A percentile compares a stretch with the other conserved stretches of the same genome.
Conservation (phyloP, 192 early-diverging fungal species). For the Backusella mclennaniae region DNA sequence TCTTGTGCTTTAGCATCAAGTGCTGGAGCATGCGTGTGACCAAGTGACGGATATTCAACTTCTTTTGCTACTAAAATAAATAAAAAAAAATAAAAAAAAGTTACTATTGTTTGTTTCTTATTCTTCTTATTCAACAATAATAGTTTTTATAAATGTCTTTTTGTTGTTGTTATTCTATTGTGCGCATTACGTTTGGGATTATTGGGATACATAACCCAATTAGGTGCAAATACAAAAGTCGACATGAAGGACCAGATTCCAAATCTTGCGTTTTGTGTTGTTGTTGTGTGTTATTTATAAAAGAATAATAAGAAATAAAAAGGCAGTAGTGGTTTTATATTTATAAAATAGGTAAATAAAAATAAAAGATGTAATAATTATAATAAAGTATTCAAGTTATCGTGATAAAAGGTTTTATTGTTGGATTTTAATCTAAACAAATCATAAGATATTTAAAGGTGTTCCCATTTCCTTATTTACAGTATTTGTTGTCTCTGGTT, state of each 20-base stretch:
- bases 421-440: slow-evolving; percentile 7
- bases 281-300: background rate
- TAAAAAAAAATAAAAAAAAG: background rate
- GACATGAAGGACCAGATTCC: slow-evolving; percentile 8
- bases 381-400: background rate
- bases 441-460: slow-evolving; percentile 7
- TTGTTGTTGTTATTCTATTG: background rate
- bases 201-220: slow-evolving; percentile 9
- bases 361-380: background rate
- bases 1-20: background rate
- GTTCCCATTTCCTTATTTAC: slow-evolving; percentile 5
- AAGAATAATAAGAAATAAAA: too few species aligned
- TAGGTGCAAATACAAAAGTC: slow-evolving; percentile 17
- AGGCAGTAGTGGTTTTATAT: too few species aligned
- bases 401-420: slow-evolving; percentile 1
- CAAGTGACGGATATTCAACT: background rate
- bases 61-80: slow-evolving; percentile 4
- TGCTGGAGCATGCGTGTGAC: background rate
- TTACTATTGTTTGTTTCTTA: background rate
- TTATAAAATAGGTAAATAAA: background rate
- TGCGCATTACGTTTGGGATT: slow-evolving; percentile 11
- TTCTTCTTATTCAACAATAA: background rate
- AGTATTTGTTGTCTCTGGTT: background rate
- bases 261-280: background rate
- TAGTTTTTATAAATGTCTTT: background rate